Evolutionary conservation across 2,329 filamentous ascomycete genomes (phyloP).

Genomic region (Penicillium concentricum): DNA sequence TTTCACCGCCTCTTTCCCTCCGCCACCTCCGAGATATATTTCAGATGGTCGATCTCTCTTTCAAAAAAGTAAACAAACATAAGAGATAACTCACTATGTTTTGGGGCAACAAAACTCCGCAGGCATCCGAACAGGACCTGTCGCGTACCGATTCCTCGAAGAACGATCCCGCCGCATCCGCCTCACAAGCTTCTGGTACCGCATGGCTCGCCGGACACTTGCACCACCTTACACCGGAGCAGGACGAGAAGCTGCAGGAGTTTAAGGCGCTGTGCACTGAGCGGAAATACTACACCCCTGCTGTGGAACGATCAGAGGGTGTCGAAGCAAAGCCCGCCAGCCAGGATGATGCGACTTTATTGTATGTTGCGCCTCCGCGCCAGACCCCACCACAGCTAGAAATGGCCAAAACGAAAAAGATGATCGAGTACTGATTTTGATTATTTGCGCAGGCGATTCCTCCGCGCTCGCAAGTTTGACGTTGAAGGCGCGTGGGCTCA

Average conservation of each 20-base stretch:
- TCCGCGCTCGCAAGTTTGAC: constrained; percentile 80
- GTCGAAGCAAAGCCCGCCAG: constrained; percentile 37
- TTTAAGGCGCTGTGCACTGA: constrained; percentile 71
- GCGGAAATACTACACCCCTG: constrained; percentile 54
- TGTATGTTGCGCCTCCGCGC: constrained; percentile 37
- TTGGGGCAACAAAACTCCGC: constrained; percentile 33
- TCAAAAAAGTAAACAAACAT: background rate
- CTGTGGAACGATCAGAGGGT: constrained; percentile 20
- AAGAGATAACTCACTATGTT: constrained; percentile 21
- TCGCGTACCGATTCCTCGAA: constrained; percentile 30
- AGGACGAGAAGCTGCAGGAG: constrained; percentile 64
- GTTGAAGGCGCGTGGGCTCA: constrained; percentile 75
- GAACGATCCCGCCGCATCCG: constrained; percentile 38
- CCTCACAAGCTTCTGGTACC: constrained; percentile 36
- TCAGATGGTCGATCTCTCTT: background rate
- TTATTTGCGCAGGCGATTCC: constrained; percentile 63
- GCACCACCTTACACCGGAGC: constrained; percentile 68
- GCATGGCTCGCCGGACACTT: constrained; percentile 64
- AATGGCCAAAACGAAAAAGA: background rate
- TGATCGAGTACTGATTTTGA: background rate
- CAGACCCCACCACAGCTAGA: background rate
- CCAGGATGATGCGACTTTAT: constrained; percentile 49
- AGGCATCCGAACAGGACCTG: constrained; percentile 28
- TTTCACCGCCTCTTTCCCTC: constrained; percentile 9
- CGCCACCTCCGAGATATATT: background rate